Base-by-base conservation (phyloP, 176 grass and related monocot genomes). In the Bonia amplexicaulis region DNA sequence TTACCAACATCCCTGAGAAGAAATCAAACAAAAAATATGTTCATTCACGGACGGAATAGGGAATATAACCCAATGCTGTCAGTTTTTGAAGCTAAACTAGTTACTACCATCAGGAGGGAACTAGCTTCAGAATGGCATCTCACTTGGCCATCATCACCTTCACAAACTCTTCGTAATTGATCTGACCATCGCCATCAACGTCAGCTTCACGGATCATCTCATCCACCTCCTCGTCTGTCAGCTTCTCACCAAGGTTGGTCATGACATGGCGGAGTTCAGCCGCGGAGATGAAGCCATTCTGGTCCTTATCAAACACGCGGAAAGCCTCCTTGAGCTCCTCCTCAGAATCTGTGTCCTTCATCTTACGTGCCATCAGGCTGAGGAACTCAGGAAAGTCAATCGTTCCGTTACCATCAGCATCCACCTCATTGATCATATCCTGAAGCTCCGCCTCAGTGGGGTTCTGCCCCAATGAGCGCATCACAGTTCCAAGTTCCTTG, bases 111-210 rank as follows among this genome's bases (percentile, higher is more conserved):
- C 83, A 70, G 73, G 78, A 63, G 63, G 54, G 54, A 82, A 71
- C 82, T 86, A 86, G 71, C 67, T 84, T 84, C 62, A 79, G 52
- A 84, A 64, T 33, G 54, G 3, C 63, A 85, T 69, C 71, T 85
- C 83, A 90, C 83, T 90, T 90, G 45, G 88, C 83, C 83, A 85
- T 90, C 83, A 85, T 86, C 71, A 90, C 83, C 88, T 90, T 85
- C 77, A 85, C 88, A 33, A 85, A 89, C 71, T 89, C 88, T 67
- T 90, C 71, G 1, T 90, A 85, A 44, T 90, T 90, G 83, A 85
- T 90, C 71, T 90, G 88, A 9, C 83, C 83, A n/a, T 89, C 87
- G 31, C 82, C 87, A 3, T 85, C 88, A 0, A 89, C 63, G 0
- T 85, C 77, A 0, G 82, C 87, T 47, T 80, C 87, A 40, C 82